Conservation (phyloP, 805 yeast species). For the Spathaspora sp. region DNA sequence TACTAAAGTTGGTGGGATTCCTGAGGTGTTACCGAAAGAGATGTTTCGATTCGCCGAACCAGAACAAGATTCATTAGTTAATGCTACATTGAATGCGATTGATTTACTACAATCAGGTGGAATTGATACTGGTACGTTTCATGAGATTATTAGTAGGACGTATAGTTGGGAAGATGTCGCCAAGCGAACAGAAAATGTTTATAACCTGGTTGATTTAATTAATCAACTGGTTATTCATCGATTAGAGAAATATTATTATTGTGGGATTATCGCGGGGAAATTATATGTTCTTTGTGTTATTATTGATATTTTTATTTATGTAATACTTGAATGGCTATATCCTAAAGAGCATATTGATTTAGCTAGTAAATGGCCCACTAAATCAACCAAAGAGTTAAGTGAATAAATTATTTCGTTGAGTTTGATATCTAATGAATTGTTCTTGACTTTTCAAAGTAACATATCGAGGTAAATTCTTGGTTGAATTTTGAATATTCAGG, state of each 20-base stretch:
- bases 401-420: background rate
- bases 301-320: slow-evolving; percentile 67
- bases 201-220: slow-evolving; percentile 46
- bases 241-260: slow-evolving; percentile 59
- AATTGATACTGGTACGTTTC: slow-evolving; percentile 74
- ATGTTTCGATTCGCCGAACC: slow-evolving; percentile 93
- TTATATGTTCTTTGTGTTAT: slow-evolving; percentile 76
- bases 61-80: slow-evolving; percentile 76
- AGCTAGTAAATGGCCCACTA: slow-evolving; percentile 77
- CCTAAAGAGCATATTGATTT: slow-evolving; percentile 70
- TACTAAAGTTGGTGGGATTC: slow-evolving; percentile 95
- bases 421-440: slow-evolving; percentile 5
- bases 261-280: slow-evolving; percentile 84
- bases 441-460: slow-evolving; percentile 16
- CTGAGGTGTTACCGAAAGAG: slow-evolving; percentile 88
- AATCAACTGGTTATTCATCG: slow-evolving; percentile 56
- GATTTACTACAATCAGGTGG: slow-evolving; percentile 48
- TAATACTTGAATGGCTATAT: slow-evolving; percentile 62
- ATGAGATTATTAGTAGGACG: slow-evolving; percentile 72
- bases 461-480: slow-evolving; percentile 14
- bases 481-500: slow-evolving; percentile 11
- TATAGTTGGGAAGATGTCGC: slow-evolving; percentile 94
- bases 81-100: slow-evolving; percentile 71
- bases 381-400: background rate
- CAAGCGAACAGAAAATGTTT: slow-evolving; percentile 76